These are phyloP conservation scores for Prototheca wickerhamii DNA, from an alignment of 163 green algal genomes.

Conservation along the genomic window DNA sequence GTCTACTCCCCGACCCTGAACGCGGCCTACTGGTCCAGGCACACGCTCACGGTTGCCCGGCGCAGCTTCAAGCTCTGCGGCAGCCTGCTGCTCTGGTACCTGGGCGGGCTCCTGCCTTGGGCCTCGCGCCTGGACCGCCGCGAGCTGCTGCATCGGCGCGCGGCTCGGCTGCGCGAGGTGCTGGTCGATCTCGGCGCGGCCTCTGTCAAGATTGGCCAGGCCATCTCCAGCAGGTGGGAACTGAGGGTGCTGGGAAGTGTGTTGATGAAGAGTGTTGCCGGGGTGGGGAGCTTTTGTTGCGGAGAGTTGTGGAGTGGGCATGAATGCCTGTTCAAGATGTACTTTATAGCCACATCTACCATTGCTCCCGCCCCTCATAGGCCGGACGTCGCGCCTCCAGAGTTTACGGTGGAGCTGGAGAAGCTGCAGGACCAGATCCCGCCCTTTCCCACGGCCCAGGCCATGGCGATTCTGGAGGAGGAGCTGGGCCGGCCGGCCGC, in stretches of 20 bases:
- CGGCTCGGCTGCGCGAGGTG: conserved; percentile 49
- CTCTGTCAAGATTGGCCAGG: conserved; percentile 60
- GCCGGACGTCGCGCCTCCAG: conserved; percentile 69
- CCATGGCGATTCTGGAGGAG: conserved; percentile 65
- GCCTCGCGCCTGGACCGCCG: neutral
- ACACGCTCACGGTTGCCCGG: conserved; percentile 32
- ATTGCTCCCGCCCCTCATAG: conserved; percentile 14
- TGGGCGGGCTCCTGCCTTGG: conserved; percentile 9
- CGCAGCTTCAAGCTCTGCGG: conserved; percentile 24
- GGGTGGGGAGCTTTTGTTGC: neutral
- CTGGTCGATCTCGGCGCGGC: conserved; percentile 69
- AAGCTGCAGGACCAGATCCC: conserved; percentile 77
- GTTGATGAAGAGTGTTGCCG: neutral
- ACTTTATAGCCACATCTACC: neutral
- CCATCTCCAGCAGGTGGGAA: conserved; percentile 26
- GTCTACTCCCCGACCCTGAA: conserved; percentile 31
- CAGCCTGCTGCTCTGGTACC: conserved; percentile 8
- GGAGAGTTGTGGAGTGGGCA: conserved; percentile 3
- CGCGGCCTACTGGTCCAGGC: conserved; percentile 29
- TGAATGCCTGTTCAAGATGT: neutral
- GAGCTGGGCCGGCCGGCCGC: conserved; percentile 70
- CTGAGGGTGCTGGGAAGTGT: neutral
- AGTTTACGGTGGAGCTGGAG: conserved; percentile 74
- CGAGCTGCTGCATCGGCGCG: conserved; percentile 18
- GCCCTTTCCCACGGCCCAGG: conserved; percentile 51